Base-by-base conservation (phyloP, 768 basidiomycete species). In the Mycena filopes region DNA sequence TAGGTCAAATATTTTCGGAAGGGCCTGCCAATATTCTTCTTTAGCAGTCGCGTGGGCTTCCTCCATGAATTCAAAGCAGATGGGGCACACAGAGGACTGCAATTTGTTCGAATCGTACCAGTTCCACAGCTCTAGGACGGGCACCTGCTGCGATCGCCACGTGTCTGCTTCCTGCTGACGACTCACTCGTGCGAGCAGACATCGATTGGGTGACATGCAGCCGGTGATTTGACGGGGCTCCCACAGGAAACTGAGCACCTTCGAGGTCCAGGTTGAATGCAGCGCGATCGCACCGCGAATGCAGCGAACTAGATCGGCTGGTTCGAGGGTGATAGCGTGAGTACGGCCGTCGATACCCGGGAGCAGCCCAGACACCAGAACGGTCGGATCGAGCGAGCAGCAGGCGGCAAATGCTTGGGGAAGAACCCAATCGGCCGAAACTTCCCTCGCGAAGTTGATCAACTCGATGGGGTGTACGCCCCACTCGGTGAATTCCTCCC, bases 341-440 rank as follows among this genome's bases (percentile, higher is more conserved):
- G 36, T 36, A 36, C 10, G 55, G 3, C n/a, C 55, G 18, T 1
- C 4, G 18, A 20, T 5, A 42, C 28, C 18, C 13, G 18, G 4
- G n/a, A n/a, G n/a, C 20, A 45, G 26, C 11, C 41, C 56, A 1
- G 15, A 8, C 9, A 48, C 11, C 2, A 58, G 43, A 1, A 47
- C 28, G 36, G 26, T 13, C 23, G 18, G 13, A 1, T 10, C 11
- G 23, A 6, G 12, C 23, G 33, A 47, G 1, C 45, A 13, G 45
- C 56, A 58, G 2, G 56, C 21, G 20, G 20, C 8, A 13, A 56
- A 21, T 21, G 29, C 43, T 11, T 18, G 2, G 10, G 55, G 55
- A 3, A 56, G 55, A 33, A 56, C 26, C 55, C 55, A 46, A 36
- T 56, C 55, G 3, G 55, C 43, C 4, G 41, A 45, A 6, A 56